Conservation (phyloP, 495 filamentous ascomycete genomes). For the Neurospora sp. region DNA sequence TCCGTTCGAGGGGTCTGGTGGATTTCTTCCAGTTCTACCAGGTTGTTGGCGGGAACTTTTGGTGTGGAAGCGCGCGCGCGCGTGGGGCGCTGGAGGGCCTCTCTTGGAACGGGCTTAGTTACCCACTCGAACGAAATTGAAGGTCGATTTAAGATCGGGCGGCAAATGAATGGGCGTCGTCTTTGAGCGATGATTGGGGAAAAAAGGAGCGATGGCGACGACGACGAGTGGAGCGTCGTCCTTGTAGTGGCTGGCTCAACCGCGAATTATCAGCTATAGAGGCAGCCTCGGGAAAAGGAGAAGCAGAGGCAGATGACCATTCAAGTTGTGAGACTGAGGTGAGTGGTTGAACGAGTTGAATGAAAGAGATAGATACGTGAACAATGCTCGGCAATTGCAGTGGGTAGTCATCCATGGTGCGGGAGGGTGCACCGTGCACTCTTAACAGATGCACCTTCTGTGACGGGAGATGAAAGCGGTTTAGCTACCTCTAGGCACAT, state of each 20-base stretch:
- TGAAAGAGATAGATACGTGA: neutral
- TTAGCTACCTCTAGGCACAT: neutral
- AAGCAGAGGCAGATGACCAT: neutral
- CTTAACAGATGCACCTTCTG: neutral
- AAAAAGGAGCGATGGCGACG: neutral
- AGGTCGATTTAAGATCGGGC: neutral
- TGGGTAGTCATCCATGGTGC: neutral
- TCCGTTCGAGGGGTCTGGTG: neutral
- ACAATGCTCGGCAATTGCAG: neutral
- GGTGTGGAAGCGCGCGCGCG: neutral
- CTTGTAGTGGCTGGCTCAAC: neutral
- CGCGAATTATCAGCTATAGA: neutral
- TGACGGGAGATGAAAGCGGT: neutral
- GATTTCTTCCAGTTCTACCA: neutral
- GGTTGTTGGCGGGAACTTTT: neutral
- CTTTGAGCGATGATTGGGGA: neutral
- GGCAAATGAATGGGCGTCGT: neutral
- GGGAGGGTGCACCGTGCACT: neutral
- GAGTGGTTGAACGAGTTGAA: neutral
- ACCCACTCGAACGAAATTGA: neutral
- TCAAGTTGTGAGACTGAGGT: neutral
- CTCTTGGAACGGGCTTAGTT: neutral
- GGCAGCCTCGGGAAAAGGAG: neutral
- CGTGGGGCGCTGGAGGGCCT: neutral
- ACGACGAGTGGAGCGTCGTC: neutral